Percentiles rank a stretch among this genome's conserved stretches.
Evolutionary conservation across 2,329 filamentous ascomycete species (phyloP).

Genomic region (Huntiella moniliformis): DNA sequence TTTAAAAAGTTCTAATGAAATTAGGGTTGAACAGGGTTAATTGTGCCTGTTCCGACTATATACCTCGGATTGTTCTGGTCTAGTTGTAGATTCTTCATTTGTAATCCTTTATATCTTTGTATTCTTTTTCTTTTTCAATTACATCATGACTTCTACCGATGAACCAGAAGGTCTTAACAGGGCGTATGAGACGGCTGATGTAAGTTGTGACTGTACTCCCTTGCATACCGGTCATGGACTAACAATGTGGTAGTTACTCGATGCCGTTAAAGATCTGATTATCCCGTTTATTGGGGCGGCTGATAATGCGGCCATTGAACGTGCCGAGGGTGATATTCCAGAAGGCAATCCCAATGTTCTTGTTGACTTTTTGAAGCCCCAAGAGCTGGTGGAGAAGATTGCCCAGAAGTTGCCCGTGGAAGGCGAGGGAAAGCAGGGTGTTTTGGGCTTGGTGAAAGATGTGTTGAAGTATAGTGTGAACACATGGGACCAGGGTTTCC

Average conservation of each 20-base stretch:
- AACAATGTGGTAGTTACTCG: slow-evolving; percentile 35
- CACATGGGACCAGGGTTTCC: slow-evolving; percentile 94
- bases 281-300: slow-evolving; percentile 53
- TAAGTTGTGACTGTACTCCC: slow-evolving; percentile 16
- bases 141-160: background rate
- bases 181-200: slow-evolving; percentile 28
- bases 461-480: slow-evolving; percentile 80
- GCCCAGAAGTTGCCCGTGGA: slow-evolving; percentile 36
- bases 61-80: background rate
- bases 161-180: slow-evolving; percentile 15
- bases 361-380: slow-evolving; percentile 42
- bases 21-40: background rate
- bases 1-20: no score
- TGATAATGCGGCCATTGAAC: slow-evolving; percentile 31
- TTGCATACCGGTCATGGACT: background rate
- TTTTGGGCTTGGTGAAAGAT: slow-evolving; percentile 50
- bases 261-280: slow-evolving; percentile 47
- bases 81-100: slow-evolving; percentile 1
- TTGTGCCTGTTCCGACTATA: background rate
- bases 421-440: slow-evolving; percentile 41
- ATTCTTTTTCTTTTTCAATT: background rate
- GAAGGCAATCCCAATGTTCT: slow-evolving; percentile 35
- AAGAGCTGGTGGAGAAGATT: slow-evolving; percentile 35
- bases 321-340: slow-evolving; percentile 26
- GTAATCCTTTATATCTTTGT: background rate